These are phyloP conservation scores for Polytrichum commune DNA, from an alignment of 225 moss, liverwort and hornwort genomes.

Conservation along the genomic window DNA sequence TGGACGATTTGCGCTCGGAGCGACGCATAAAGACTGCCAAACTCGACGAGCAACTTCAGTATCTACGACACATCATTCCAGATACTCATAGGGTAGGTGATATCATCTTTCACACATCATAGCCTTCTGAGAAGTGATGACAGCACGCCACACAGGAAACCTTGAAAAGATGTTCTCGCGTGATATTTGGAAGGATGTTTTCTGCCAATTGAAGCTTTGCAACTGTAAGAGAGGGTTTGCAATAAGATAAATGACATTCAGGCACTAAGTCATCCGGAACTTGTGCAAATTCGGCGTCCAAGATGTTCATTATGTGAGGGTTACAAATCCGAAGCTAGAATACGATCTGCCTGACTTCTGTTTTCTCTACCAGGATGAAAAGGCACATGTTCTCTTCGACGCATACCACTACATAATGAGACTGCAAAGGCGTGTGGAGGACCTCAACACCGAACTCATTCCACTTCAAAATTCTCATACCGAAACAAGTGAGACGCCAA, in stretches of 20 bases:
- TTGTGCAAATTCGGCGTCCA: too few species aligned
- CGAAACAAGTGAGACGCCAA: conserved; percentile 8
- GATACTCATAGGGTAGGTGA: conserved; percentile 32
- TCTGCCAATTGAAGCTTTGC: not conserved
- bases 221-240: not conserved
- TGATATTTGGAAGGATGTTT: not conserved
- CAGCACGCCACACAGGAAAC: too few species aligned
- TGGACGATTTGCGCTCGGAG: conserved; percentile 35
- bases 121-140: too few species aligned
- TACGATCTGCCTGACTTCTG: not conserved
- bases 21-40: conserved; percentile 42
- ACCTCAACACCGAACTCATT: conserved; percentile 31
- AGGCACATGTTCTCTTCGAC: conserved; percentile 30
- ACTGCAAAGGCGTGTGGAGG: conserved; percentile 34
- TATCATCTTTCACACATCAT: too few species aligned
- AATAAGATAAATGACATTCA: too few species aligned
- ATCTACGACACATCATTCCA: conserved; percentile 39
- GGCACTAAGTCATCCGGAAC: too few species aligned
- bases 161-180: not conserved
- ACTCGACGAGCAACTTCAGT: conserved; percentile 43
- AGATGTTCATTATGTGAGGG: not conserved
- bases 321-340: not conserved
- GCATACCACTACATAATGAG: conserved; percentile 37
- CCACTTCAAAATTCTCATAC: conserved; percentile 17
- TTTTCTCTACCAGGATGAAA: conserved; percentile 24